phyloP scores from a whole-genome alignment of 805 yeast genomes.

The Saccharomycopsis amapae region DNA sequence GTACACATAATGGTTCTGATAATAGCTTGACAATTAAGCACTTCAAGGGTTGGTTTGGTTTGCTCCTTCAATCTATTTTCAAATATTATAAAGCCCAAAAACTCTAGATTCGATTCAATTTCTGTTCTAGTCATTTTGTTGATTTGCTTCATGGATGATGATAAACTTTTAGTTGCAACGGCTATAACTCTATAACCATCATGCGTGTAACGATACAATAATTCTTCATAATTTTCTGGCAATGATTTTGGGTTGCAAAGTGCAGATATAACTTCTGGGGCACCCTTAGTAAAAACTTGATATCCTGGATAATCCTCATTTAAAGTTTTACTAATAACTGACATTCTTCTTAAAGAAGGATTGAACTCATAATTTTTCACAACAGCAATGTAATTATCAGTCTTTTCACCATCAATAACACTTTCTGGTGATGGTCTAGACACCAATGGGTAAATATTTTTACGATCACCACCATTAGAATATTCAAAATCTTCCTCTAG shows the following conservation, averaged over 20 bases:
- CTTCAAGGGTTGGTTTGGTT: conserved; percentile 52
- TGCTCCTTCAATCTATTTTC: conserved; percentile 81
- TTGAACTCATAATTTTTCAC: conserved; percentile 70
- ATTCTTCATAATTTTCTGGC: conserved; percentile 67
- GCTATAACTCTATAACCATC: conserved; percentile 94
- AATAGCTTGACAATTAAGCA: conserved; percentile 52
- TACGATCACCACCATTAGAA: conserved; percentile 33
- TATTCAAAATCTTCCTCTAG: conserved; percentile 58
- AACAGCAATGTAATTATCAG: conserved; percentile 33
- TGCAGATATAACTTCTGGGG: conserved; percentile 86
- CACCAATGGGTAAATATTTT: conserved; percentile 41
- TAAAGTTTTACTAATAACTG: conserved; percentile 57
- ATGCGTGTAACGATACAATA: conserved; percentile 81
- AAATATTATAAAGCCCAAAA: conserved; percentile 84
- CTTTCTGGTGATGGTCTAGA: conserved; percentile 34
- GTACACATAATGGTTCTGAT: conserved; percentile 93
- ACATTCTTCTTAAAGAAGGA: conserved; percentile 82
- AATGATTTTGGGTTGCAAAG: conserved; percentile 66
- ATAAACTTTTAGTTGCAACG: conserved; percentile 60
- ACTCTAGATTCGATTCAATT: conserved; percentile 62
- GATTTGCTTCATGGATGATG: conserved; percentile 35
- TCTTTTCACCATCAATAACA: conserved; percentile 21
- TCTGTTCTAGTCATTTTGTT: conserved; percentile 44
- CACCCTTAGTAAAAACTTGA: conserved; percentile 79
- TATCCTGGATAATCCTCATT: conserved; percentile 30